Base-by-base conservation (phyloP, 345 rosid species). In the Turritis glabra region DNA sequence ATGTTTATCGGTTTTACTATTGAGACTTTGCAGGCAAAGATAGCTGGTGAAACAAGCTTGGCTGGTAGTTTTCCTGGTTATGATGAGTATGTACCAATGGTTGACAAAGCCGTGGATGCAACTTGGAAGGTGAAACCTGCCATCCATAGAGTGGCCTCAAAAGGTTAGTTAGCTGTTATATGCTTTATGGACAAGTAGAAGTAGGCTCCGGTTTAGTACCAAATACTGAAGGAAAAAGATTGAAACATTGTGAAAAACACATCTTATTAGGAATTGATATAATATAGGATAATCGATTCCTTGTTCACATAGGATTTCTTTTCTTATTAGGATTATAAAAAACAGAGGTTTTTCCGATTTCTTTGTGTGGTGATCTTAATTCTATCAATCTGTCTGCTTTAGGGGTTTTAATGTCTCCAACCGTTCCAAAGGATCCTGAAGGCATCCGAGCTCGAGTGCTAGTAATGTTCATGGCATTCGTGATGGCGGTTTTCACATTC, bases 71-170 rank as follows among this genome's bases (percentile, higher is more conserved):
- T 89, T 81, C 77, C 88, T 4, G 99, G 98, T 12, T 92, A 92
- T 73, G 99, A 96, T 88, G 99, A 92, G 77, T 96, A 90, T 72
- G 94, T 96, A 43, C 99, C 98, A 2, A 90, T 96, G 96, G 97
- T 96, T 67, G 99, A 92, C 83, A 96, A 92, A 83, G 91, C 95
- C 35, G 99, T 96, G 27, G 93, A 92, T 66, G 83, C 98, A 67
- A 79, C 83, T 67, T 96, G 98, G 95, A 89, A 88, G 79, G 90
- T 88, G 79, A 90, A 85, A 82, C 68, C 87, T 2, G 64, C 81
- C 8, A 59, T 72, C 35, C 84, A 77, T 63, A 81, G 78, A 78
- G 82, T 83, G 53, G 77, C 84, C 71, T 85, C 96, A 33, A 86
- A 82, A 88, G 97, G 99, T 92, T 64, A 51, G 68, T 62, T 43